Percentiles rank a stretch among this genome's conserved stretches.
Evolutionary conservation across 345 rosid genomes (phyloP).

Genomic region (Adansonia digitata): DNA sequence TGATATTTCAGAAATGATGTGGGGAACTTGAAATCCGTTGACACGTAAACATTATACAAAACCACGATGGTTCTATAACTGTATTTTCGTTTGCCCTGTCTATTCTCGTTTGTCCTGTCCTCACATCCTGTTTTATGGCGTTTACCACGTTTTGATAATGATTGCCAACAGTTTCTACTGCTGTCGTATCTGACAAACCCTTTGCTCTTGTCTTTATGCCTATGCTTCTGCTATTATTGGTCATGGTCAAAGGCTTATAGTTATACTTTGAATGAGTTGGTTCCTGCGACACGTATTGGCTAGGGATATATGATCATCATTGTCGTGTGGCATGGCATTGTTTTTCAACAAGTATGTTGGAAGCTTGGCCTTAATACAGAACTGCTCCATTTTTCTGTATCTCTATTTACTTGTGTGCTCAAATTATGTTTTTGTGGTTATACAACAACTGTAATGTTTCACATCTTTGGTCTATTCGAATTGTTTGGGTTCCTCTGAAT

Average conservation of each 20-base stretch:
- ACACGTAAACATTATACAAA: background rate
- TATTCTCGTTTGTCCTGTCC: background rate
- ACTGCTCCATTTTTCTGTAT: constrained; percentile 2
- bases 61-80: background rate
- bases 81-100: background rate
- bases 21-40: background rate
- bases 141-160: background rate
- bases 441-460: background rate
- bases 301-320: background rate
- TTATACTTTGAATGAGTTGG: background rate
- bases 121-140: background rate
- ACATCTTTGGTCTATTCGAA: background rate
- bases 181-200: background rate
- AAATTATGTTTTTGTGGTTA: background rate
- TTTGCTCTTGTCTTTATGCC: background rate
- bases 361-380: background rate
- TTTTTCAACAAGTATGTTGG: background rate
- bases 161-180: background rate
- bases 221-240: background rate
- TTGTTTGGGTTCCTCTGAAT: background rate
- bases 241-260: background rate
- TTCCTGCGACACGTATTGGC: background rate
- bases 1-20: background rate
- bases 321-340: background rate
- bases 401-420: background rate